Conservation (phyloP, 208 protist species). For the Acanthamoeba rhysodes region DNA sequence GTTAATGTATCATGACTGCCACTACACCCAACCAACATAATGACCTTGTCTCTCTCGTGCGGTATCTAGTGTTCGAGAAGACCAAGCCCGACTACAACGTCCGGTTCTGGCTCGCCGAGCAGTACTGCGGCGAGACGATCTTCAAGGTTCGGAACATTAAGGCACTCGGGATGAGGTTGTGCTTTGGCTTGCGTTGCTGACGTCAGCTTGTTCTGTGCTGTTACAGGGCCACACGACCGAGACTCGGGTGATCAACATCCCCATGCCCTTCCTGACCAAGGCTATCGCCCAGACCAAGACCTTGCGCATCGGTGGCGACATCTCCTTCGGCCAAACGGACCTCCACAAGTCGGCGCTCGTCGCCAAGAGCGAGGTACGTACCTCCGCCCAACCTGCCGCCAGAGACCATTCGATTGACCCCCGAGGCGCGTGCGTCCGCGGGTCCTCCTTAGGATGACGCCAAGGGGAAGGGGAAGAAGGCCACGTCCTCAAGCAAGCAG, state of each 20-base stretch:
- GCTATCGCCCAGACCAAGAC: background rate
- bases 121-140: conserved; percentile 69
- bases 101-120: conserved; percentile 59
- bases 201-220: no score
- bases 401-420: background rate
- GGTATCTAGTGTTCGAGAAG: conserved; percentile 55
- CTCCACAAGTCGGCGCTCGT: conserved; percentile 36
- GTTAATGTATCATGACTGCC: no score
- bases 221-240: conserved; percentile 55
- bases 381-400: background rate
- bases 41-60: background rate
- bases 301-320: background rate
- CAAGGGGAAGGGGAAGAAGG: conserved; percentile 3
- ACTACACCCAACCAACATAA: background rate
- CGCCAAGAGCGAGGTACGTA: background rate
- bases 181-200: background rate
- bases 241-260: conserved; percentile 39
- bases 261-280: conserved; percentile 57
- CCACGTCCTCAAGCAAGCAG: background rate
- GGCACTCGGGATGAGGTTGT: background rate
- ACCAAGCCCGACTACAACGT: conserved; percentile 64
- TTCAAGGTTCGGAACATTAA: conserved; percentile 6
- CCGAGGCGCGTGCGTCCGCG: no score
- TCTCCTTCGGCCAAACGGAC: conserved; percentile 37
- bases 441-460: background rate